Base-by-base conservation (phyloP, 1,284 basidiomycete genomes). In the Amylostereum areolatum region DNA sequence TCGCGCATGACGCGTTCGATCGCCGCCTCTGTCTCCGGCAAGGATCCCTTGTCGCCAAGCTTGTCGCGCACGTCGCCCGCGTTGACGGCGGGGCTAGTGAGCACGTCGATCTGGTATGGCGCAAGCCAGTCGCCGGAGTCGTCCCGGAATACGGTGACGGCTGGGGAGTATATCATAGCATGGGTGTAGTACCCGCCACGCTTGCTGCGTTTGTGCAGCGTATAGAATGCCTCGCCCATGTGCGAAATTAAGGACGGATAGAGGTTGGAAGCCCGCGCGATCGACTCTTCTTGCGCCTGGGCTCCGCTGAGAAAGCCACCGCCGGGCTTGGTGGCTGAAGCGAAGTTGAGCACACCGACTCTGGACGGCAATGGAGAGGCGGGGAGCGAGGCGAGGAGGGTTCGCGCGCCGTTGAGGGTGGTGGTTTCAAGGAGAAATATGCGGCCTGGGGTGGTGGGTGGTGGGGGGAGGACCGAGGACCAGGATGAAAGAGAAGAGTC, bases 201-300 rank as follows among this genome's bases (percentile, higher is more conserved):
- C 1, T 66, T 66, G 53, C 77, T 71, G 40, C 63, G 67, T n/a
- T 67, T 69, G 59, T 86, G 83, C 7, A 75, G 60, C 2, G 63
- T 63, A 59, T 86, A 84, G 66, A 83, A 87, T 31, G 70, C 66
- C 50, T 77, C 70, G 0, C 75, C 78, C 3, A 65, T 63, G 7
- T 65, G 61, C 18, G 79, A 77, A 61, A 75, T 73, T 49, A 88
- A 75, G 3, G 79, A 76, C 5, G 72, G 68, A 56, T 80, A 83
- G 9, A 85, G 64, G 1, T 79, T 81, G 27, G 83, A 85, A 1
- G 81, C 77, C 40, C 85, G 78, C 2, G 85, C 83, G 54, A 88
- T 74, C 41, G 80, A 81, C 63, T 88, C 85, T 61, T 88, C 85
- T 60, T 88, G 85, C 3, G 85, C 83, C 55, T 76, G 75, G 2